Evolutionary conservation across 2,329 filamentous ascomycete genomes (phyloP).

Genomic region (Pseudogymnoascus sp.): DNA sequence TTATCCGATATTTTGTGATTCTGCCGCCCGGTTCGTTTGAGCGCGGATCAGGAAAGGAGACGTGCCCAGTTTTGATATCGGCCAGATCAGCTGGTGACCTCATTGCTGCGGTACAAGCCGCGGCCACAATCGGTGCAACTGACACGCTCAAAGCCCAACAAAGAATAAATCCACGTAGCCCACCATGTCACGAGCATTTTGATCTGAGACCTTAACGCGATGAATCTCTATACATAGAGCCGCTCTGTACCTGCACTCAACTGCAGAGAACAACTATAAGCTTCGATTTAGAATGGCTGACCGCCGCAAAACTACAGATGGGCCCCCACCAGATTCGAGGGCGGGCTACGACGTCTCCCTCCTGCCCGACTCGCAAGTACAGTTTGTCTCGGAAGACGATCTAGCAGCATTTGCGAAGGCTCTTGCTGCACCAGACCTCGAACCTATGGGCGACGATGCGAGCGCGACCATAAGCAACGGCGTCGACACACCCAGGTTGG

Average conservation of each 20-base stretch:
- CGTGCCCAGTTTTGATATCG: slow-evolving; percentile 1
- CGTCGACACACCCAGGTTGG: slow-evolving; percentile 2
- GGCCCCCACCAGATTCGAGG: slow-evolving; percentile 48
- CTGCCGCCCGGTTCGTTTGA: background rate
- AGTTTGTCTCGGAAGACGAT: slow-evolving; percentile 67
- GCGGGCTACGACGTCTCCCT: slow-evolving; percentile 58
- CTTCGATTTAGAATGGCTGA: slow-evolving; percentile 24
- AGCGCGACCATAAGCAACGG: background rate
- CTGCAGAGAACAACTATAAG: slow-evolving; percentile 3
- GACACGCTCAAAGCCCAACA: background rate
- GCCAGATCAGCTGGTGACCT: background rate
- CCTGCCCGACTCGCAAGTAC: slow-evolving; percentile 70
- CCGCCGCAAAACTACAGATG: slow-evolving; percentile 33
- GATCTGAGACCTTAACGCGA: background rate
- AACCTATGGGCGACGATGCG: slow-evolving; percentile 50
- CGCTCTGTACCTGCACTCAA: background rate
- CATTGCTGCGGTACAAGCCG: background rate
- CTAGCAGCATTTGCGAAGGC: slow-evolving; percentile 72
- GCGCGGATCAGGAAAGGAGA: background rate
- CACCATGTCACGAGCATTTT: slow-evolving; percentile 1
- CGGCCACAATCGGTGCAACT: slow-evolving; percentile 4
- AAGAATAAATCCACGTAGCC: slow-evolving; percentile 2
- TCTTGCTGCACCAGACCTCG: slow-evolving; percentile 69
- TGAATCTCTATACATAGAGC: background rate
- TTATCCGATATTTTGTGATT: background rate